Conservation (phyloP, 2,329 filamentous ascomycete species). For the Xylariales sp. region DNA sequence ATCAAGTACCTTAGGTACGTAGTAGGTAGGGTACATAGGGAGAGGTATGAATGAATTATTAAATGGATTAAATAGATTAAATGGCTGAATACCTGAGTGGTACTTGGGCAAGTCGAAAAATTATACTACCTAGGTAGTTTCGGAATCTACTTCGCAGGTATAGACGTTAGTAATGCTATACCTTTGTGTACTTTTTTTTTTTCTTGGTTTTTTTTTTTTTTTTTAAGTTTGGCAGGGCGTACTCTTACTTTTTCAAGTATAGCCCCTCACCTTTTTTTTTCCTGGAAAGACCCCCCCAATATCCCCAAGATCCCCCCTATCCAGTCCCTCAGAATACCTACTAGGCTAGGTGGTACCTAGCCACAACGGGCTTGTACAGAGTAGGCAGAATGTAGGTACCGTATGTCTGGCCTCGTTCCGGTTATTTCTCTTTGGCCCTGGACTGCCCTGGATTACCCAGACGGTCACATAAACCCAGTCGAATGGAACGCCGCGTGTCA, state of each 20-base stretch:
- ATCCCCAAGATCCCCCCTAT: background rate
- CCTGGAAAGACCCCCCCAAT: background rate
- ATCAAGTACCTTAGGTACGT: background rate
- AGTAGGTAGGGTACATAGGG: too few species aligned
- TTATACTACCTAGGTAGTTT: background rate
- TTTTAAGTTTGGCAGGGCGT: background rate
- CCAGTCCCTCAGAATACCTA: background rate
- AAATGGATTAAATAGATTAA: background rate
- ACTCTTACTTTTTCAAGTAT: conserved; percentile 2
- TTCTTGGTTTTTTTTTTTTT: background rate
- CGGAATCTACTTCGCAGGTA: background rate
- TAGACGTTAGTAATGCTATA: too few species aligned
- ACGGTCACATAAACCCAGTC: conserved; percentile 16
- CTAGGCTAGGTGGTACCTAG: background rate
- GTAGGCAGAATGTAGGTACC: too few species aligned
- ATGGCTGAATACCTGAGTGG: background rate
- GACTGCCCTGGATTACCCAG: too few species aligned
- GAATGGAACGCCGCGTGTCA: conserved; percentile 32
- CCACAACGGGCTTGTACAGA: background rate
- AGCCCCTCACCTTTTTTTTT: background rate
- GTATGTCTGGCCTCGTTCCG: background rate
- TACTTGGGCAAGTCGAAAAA: background rate
- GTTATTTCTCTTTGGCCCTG: background rate
- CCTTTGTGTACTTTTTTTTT: too few species aligned
- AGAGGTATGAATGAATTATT: too few species aligned